Evolutionary conservation across 1,139 yeast genomes (phyloP), one percentile per base, ranked within the genome.

Genomic region (Zygosaccharomyces pseudobailii): DNA sequence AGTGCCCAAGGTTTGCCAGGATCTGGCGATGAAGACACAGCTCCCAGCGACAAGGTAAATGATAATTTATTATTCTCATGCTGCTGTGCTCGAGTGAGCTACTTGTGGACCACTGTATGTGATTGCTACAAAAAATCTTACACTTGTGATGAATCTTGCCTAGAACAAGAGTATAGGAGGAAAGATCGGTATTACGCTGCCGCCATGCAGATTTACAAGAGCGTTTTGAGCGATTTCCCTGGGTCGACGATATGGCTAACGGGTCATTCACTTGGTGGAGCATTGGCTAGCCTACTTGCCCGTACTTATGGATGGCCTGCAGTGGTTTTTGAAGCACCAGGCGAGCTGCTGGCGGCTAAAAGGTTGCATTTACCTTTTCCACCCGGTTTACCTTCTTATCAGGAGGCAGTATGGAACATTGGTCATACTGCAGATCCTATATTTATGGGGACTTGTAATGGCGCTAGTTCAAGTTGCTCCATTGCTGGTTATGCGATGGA

Each of bases 351-450:
- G 48, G 94, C 99, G 0, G 77, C 92, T 0, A 76, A 75, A 56
- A 75, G 99, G 55, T 72, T 92, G 40, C 97, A 90, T 68, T 74
- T 92, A 48, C 99, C 99, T 0, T 77, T 78, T 68, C 95, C 97
- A 2, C 98, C 98, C 0, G 96, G 96, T 0, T 66, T 88, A 19
- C 95, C 97, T 0, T 70, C 74, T 17, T 78, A 83, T 61, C 71
- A 79, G 67, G 97, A 90, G 59, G 84, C 88, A 55, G 78, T 94
- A 19, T 92, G 96, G 95, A 97, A 94, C 63, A 71, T 92, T 63
- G 98, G 98, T 5, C 92, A 92, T 64, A 92, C 95, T 1, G 98
- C 96, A 0, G 99, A 92, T 64, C 99, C 99, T 1, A 87, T 92
- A 5, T 92, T 75, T 61, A 86, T 90, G 95, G 99, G 99, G 0